A percentile compares a stretch with the other conserved stretches of the same genome.
These are phyloP conservation scores for Polyrhizophydium stewartii DNA, from an alignment of 371 early-diverging fungal genomes.

Conservation along the genomic window DNA sequence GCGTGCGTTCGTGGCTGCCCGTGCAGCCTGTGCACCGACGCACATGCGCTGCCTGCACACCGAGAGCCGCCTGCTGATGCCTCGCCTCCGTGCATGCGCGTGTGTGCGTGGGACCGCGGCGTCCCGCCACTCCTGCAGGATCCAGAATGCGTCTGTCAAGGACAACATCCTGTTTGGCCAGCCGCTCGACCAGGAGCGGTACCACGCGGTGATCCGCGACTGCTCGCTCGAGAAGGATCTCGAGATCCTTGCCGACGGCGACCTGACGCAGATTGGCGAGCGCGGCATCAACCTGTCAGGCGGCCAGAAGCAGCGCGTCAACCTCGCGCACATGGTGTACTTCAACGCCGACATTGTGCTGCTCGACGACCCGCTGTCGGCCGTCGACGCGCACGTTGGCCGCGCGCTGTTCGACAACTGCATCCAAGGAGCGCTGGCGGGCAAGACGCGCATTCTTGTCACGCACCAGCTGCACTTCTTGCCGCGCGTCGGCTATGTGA, in stretches of 20 bases:
- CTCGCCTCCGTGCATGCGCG: background rate
- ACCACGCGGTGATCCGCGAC: background rate
- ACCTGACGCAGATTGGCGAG: constrained; percentile 40
- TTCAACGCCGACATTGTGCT: constrained; percentile 71
- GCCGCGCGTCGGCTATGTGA: constrained; percentile 37
- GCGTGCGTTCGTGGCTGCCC: no score
- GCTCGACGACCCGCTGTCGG: constrained; percentile 70
- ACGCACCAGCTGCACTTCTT: constrained; percentile 34
- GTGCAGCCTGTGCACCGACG: no score
- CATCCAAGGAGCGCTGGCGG: constrained; percentile 33
- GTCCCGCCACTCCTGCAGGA: constrained; percentile 41
- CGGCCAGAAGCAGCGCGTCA: constrained; percentile 53
- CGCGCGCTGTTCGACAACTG: constrained; percentile 38
- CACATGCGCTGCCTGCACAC: no score
- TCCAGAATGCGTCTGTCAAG: constrained; percentile 38
- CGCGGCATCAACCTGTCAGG: constrained; percentile 80
- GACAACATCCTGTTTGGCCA: constrained; percentile 36
- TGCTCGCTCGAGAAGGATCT: constrained; percentile 31
- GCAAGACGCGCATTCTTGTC: constrained; percentile 30
- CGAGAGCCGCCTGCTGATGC: background rate
- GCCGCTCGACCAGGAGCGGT: background rate
- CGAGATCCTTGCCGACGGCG: constrained; percentile 30
- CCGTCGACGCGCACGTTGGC: constrained; percentile 91
- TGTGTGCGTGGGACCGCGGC: constrained; percentile 22
- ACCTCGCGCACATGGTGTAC: constrained; percentile 57